Percentiles rank a stretch among this genome's conserved stretches.
These are phyloP conservation scores for Stephania japonica DNA, from an alignment of 164 flowering plant genomes.

Conservation along the genomic window DNA sequence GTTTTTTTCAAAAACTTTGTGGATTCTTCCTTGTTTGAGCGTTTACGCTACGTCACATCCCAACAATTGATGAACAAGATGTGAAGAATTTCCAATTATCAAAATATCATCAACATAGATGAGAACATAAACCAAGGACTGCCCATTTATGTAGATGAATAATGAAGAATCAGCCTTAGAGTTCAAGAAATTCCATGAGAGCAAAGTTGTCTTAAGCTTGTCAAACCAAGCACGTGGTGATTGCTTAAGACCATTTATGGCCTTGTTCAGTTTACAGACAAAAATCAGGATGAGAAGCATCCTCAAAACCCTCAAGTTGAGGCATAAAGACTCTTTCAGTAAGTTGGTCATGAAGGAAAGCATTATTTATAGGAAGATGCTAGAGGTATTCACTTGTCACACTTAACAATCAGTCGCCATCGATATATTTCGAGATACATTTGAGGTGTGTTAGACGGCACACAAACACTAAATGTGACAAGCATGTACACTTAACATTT, in stretches of 20 bases:
- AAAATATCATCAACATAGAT: not conserved
- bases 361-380: too few species aligned
- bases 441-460: too few species aligned
- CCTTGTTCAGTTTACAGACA: not conserved
- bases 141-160: not conserved
- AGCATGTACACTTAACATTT: too few species aligned
- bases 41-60: too few species aligned
- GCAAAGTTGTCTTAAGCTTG: too few species aligned
- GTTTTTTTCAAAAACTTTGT: too few species aligned
- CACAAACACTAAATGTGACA: too few species aligned
- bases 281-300: not conserved
- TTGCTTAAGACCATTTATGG: not conserved
- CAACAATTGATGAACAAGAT: not conserved
- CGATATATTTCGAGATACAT: too few species aligned
- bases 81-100: not conserved
- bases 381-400: too few species aligned
- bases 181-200: too few species aligned
- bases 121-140: not conserved
- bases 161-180: not conserved
- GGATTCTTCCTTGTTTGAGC: too few species aligned
- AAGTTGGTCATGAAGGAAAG: not conserved
- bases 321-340: not conserved
- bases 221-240: not conserved
- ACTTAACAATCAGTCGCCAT: too few species aligned
- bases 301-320: not conserved